Percentiles rank a stretch among this genome's conserved stretches.
Evolutionary conservation across 192 early-diverging fungal genomes (phyloP).

Genomic region (Gaertneriomyces semiglobifer): DNA sequence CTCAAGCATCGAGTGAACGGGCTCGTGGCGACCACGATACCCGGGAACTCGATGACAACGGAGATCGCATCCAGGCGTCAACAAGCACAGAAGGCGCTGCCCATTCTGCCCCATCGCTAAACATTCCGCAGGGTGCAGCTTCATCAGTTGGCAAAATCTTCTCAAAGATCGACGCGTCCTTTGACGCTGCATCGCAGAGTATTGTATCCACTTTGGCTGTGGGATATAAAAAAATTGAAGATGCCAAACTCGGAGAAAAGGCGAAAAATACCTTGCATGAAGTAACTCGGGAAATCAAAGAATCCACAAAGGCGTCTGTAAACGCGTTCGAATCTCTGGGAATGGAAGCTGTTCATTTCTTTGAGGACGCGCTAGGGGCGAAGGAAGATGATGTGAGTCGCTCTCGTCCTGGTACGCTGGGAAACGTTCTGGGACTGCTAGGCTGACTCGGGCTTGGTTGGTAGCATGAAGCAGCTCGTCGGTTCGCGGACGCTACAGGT

Average conservation of each 20-base stretch:
- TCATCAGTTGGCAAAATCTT: not conserved
- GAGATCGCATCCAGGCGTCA: not conserved
- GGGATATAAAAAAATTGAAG: slow-evolving; percentile 4
- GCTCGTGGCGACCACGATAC: not conserved
- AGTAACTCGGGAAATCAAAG: not conserved
- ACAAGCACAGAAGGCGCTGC: not conserved
- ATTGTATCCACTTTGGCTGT: not conserved
- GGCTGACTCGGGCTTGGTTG: not conserved
- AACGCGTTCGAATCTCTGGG: not conserved
- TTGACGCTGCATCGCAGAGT: not conserved
- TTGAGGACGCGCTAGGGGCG: not conserved
- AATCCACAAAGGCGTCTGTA: slow-evolving; percentile 2
- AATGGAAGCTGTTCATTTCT: not conserved
- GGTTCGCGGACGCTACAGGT: not conserved
- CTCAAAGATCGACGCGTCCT: not conserved
- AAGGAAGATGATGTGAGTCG: not conserved
- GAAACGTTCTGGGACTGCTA: not conserved
- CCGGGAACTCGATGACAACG: not conserved
- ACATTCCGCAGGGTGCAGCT: not conserved
- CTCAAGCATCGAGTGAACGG: not conserved
- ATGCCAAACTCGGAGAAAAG: slow-evolving; percentile 2
- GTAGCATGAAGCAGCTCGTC: too few relatives aligned
- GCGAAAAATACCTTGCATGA: slow-evolving; percentile 1
- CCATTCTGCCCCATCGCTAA: not conserved
- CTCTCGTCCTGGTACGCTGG: not conserved